These are phyloP conservation scores for Umbelopsis ramanniana DNA, from an alignment of 192 early-diverging fungal genomes.

Conservation along the genomic window DNA sequence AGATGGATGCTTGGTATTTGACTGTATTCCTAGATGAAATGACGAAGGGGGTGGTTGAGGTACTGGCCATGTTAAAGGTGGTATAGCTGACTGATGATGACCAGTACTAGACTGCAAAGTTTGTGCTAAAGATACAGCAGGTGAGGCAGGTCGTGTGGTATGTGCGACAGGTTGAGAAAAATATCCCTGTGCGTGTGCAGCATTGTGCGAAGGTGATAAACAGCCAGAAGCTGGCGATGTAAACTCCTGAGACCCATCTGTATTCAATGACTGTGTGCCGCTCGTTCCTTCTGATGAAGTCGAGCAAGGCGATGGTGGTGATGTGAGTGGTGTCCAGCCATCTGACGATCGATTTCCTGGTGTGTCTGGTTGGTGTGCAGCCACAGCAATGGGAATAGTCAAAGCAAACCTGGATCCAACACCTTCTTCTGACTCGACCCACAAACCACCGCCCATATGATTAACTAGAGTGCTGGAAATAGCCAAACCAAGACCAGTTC, in stretches of 20 bases:
- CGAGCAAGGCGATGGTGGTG: conserved; percentile 38
- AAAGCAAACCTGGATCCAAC: conserved; percentile 60
- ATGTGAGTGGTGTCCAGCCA: conserved; percentile 24
- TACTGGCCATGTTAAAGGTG: background rate
- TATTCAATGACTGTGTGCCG: conserved; percentile 22
- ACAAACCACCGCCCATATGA: conserved; percentile 68
- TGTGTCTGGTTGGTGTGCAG: conserved; percentile 15
- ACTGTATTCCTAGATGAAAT: background rate
- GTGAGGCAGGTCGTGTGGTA: background rate
- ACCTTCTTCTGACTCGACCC: conserved; percentile 56
- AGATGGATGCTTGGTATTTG: background rate
- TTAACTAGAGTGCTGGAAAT: conserved; percentile 66
- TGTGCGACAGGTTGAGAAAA: conserved; percentile 2
- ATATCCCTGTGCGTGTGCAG: background rate
- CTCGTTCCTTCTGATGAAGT: conserved; percentile 34
- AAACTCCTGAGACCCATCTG: background rate
- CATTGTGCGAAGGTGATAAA: background rate
- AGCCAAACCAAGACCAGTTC: conserved; percentile 69
- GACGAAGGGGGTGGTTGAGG: background rate
- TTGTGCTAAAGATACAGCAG: background rate
- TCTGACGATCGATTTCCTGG: conserved; percentile 13
- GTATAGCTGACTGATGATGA: background rate
- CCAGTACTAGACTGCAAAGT: background rate
- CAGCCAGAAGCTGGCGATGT: background rate
- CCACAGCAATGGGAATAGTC: conserved; percentile 44